Evolutionary conservation across 345 rosid genomes (phyloP).

Genomic region (Arabis alpina): DNA sequence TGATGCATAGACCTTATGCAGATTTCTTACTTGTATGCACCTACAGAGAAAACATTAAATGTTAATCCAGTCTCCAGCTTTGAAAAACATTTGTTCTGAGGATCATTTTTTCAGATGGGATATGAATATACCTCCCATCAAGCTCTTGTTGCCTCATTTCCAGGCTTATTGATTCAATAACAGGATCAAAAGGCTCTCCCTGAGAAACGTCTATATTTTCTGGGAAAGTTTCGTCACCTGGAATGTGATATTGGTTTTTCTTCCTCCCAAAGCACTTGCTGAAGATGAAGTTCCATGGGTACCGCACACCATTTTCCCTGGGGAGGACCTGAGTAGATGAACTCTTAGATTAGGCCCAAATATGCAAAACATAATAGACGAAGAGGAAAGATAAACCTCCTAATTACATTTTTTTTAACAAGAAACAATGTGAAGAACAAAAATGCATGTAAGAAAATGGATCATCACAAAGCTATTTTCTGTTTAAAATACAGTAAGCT

Average conservation of each 20-base stretch:
- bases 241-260: slow-evolving; percentile 44
- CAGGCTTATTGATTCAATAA: slow-evolving; percentile 78
- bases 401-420: background rate
- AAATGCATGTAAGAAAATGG: slow-evolving; percentile 9
- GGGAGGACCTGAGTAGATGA: slow-evolving; percentile 68
- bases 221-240: slow-evolving; percentile 41
- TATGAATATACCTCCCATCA: slow-evolving; percentile 66
- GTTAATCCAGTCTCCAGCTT: slow-evolving; percentile 13
- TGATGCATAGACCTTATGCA: slow-evolving; percentile 83
- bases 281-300: slow-evolving; percentile 77
- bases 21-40: slow-evolving; percentile 86
- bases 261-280: slow-evolving; percentile 66
- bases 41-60: slow-evolving; percentile 51
- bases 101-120: background rate
- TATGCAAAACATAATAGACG: slow-evolving; percentile 15
- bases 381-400: slow-evolving; percentile 13
- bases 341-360: slow-evolving; percentile 31
- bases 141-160: slow-evolving; percentile 98
- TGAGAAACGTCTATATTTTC: slow-evolving; percentile 39
- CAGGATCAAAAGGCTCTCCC: slow-evolving; percentile 55
- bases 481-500: background rate
- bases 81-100: background rate
- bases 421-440: slow-evolving; percentile 9
- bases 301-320: slow-evolving; percentile 65
- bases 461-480: slow-evolving; percentile 25